Evolutionary conservation across 2,329 filamentous ascomycete genomes (phyloP).

Genomic region (Paecilomyces sp.): DNA sequence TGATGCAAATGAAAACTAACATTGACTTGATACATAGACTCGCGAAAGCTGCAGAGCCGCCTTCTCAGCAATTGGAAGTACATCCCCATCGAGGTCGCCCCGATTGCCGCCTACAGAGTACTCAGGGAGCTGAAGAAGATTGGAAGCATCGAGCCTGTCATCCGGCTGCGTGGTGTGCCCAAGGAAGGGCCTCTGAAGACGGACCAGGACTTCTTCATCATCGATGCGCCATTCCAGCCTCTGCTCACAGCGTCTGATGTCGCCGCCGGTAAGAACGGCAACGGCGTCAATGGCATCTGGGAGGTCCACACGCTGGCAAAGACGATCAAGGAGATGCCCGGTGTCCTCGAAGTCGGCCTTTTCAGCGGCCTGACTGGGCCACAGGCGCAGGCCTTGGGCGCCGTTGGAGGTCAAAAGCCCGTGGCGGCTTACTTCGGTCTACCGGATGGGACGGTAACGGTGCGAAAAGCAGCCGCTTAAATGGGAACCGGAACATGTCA

Average conservation of each 20-base stretch:
- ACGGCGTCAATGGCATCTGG: constrained; percentile 63
- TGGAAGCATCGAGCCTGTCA: constrained; percentile 62
- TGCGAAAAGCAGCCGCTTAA: constrained; percentile 36
- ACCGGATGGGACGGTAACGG: constrained; percentile 63
- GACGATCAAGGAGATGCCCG: constrained; percentile 71
- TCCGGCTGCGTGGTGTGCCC: constrained; percentile 65
- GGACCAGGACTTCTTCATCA: constrained; percentile 80
- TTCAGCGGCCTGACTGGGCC: constrained; percentile 77
- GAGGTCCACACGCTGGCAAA: constrained; percentile 68
- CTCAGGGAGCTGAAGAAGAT: constrained; percentile 64
- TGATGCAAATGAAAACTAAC: too few species aligned
- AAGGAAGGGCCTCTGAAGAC: constrained; percentile 81
- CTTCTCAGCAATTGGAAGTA: constrained; percentile 70
- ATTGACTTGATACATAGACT: constrained; percentile 51
- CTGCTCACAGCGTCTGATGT: constrained; percentile 60
- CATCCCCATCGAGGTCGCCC: constrained; percentile 90
- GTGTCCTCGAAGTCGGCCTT: constrained; percentile 85
- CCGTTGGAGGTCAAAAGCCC: constrained; percentile 75
- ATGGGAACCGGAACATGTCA: not conserved
- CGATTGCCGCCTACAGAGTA: constrained; percentile 71
- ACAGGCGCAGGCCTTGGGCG: constrained; percentile 55
- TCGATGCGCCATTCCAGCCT: constrained; percentile 81
- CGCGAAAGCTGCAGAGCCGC: constrained; percentile 75
- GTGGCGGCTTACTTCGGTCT: constrained; percentile 93
- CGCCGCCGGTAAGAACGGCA: constrained; percentile 39